phyloP scores from a whole-genome alignment of 345 rosid genomes.

The Gossypium sturtianum region DNA sequence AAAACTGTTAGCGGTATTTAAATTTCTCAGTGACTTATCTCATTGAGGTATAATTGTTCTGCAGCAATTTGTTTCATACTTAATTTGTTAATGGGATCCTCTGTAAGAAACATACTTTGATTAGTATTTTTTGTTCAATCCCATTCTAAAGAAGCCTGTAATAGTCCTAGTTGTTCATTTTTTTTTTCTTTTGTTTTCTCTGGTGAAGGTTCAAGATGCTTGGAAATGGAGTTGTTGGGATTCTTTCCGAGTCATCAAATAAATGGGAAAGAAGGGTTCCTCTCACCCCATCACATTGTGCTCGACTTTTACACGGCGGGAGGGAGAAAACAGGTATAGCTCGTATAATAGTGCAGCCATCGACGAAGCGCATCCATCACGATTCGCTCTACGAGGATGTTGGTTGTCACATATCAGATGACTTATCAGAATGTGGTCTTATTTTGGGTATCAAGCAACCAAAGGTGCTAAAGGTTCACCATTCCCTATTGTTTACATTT shows the following conservation, averaged over 20 bases:
- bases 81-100: neutral
- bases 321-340: slow-evolving; percentile 60
- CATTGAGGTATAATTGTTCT: neutral
- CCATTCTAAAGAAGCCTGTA: too few species aligned
- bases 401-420: slow-evolving; percentile 81
- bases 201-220: slow-evolving; percentile 34
- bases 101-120: neutral
- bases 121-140: too few species aligned
- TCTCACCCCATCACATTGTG: slow-evolving; percentile 82
- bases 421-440: slow-evolving; percentile 83
- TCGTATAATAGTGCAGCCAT: slow-evolving; percentile 84
- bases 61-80: neutral
- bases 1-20: neutral
- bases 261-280: slow-evolving; percentile 97
- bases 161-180: neutral
- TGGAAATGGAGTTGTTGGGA: slow-evolving; percentile 88
- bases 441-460: slow-evolving; percentile 84
- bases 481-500: neutral
- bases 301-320: slow-evolving; percentile 70
- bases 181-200: neutral
- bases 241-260: slow-evolving; percentile 66
- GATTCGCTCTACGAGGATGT: slow-evolving; percentile 75
- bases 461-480: slow-evolving; percentile 31
- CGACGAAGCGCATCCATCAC: slow-evolving; percentile 82
- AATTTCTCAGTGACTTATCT: neutral